Base-by-base conservation (phyloP, 116 monocot genomes). In the Dioscorea cayenensis region DNA sequence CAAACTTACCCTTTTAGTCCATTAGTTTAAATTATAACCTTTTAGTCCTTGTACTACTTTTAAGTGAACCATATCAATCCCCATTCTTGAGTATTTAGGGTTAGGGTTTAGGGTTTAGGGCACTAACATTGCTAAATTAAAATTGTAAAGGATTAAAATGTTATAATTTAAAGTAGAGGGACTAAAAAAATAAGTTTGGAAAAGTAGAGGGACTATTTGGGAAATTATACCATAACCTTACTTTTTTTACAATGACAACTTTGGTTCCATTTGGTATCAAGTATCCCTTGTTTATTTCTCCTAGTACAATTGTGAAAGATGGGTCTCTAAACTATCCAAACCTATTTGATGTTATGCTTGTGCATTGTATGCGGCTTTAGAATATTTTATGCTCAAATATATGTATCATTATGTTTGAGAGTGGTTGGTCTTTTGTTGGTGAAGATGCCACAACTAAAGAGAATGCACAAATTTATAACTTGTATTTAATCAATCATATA, bases 221-320 rank as follows among this genome's bases (percentile, higher is more conserved):
- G n/a, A n/a, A n/a, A n/a, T n/a, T n/a, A n/a, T n/a, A n/a, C n/a
- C 81, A 38, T 83, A 85, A 51, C 83, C 89, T 0, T 87, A 87
- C 76, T 76, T 78, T 49, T 43, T 50, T 49, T 79, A 86, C 74
- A 23, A 22, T 2, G 71, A 51, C 11, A 60, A 75, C 64, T n/a
- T 17, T 4, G 17, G 12, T 0, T 5, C 28, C 0, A 77, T n/a
- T 84, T 25, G 17, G 3, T 16, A 77, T 90, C 19, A 51, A 63
- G 3, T 90, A 86, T 28, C 84, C 90, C 14, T 21, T 84, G 60
- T 86, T 90, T 61, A 81, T 75, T 5, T 29, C 86, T 0, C 27
- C 72, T 0, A 73, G 66, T 12, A 59, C 71, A 0, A 75, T 81
- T 3, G 78, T 83, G 12, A 7, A 0, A 0, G 80, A 89, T 6